These are phyloP conservation scores for Chondrostereum purpureum DNA, from an alignment of 1,284 basidiomycete species.

Conservation along the genomic window DNA sequence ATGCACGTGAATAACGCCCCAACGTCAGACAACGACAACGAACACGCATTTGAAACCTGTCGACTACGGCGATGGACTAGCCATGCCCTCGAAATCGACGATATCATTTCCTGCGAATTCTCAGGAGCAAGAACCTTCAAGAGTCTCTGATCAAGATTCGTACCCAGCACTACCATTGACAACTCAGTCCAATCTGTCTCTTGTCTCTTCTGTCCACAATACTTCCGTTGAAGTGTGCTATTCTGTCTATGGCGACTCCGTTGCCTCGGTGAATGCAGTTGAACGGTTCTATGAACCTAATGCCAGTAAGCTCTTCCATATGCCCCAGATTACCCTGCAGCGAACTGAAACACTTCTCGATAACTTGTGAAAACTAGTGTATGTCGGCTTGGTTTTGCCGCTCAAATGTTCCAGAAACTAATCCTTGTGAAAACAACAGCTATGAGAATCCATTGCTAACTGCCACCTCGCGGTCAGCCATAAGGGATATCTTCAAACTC, in stretches of 20 bases:
- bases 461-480: constrained; percentile 62
- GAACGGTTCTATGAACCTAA: constrained; percentile 62
- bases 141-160: too few relatives aligned
- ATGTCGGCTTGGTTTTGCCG: too few relatives aligned
- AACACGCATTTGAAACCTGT: too few relatives aligned
- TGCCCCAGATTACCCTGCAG: too few relatives aligned
- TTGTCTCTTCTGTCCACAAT: constrained; percentile 44
- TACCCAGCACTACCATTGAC: too few relatives aligned
- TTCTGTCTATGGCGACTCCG: constrained; percentile 52
- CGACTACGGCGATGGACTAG: too few relatives aligned
- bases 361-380: too few relatives aligned
- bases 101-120: background rate
- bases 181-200: constrained; percentile 20
- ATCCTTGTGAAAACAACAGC: constrained; percentile 22
- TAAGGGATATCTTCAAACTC: constrained; percentile 60
- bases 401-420: too few relatives aligned
- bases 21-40: too few relatives aligned
- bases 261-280: constrained; percentile 40
- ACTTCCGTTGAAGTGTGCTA: constrained; percentile 62
- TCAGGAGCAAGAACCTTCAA: too few relatives aligned
- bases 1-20: too few relatives aligned
- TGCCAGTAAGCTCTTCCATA: constrained; percentile 43
- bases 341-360: too few relatives aligned
- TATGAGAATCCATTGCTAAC: constrained; percentile 74
- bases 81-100: background rate